Base-by-base conservation (phyloP, 148 eudicot genomes). In the Oxyria digyna region DNA sequence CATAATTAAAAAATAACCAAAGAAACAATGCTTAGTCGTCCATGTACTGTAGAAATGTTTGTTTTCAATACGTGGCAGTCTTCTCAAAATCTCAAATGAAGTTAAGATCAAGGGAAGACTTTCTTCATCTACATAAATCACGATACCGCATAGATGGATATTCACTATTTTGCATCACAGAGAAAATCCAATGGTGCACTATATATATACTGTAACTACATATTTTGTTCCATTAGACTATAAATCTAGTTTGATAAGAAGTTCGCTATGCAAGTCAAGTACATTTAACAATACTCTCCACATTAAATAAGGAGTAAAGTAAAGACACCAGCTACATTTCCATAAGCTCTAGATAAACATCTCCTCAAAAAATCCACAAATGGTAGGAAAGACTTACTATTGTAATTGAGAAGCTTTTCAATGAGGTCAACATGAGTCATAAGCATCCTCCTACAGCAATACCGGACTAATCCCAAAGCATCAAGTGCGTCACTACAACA, bases 361-460 rank as follows among this genome's bases (percentile, higher is more conserved):
- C 3, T 12, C 6, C 6, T 2, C 32, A 55, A 23, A 29, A 55
- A 1, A 55, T 55, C 63, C 1, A 38, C 41, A 38, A 15, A 21
- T 21, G 32, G 21, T 55, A 10, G 32, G 50, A 21, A 62, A 31
- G 70, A 43, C 29, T 23, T 82, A 90, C 98, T 86, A 75, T 93
- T 93, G 83, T 93, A 93, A 86, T 93, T 89, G 71, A 93, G 80
- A 67, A 93, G 90, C 86, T 93, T 93, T 88, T 93, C 98, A 69
- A 93, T 93, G 76, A 93, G 87, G 71, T 93, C 98, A 35, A 89
- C 96, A 74, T 93, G 98, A 43, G 98, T 93, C 96, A 93, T 89
- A 65, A 93, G 87, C 98, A 93, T 93, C 66, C 98, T 84, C 70
- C 98, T 76, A 71, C 98, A 93, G 77, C 98, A 93, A 67, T 93